These are phyloP conservation scores for Backusella australiensis DNA, from an alignment of 192 early-diverging fungal species.

Conservation along the genomic window DNA sequence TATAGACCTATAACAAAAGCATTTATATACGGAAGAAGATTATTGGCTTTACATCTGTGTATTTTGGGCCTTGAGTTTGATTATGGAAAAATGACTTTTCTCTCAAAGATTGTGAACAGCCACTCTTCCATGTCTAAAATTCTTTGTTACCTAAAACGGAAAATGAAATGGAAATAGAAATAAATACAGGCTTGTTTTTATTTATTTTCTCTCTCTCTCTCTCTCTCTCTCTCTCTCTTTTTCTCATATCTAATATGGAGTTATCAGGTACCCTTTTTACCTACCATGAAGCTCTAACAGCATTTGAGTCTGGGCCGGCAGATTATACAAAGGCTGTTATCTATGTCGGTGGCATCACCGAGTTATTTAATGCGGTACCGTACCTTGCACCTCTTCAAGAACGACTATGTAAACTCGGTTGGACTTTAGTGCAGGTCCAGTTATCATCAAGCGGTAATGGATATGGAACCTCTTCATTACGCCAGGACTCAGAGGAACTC, in stretches of 20 bases:
- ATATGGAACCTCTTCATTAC: conserved; percentile 37
- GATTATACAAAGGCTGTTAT: conserved; percentile 26
- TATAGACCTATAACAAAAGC: not conserved
- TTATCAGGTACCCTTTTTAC: conserved; percentile 36
- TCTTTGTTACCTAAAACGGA: not conserved
- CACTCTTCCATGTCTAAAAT: not conserved
- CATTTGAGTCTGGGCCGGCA: conserved; percentile 39
- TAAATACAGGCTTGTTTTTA: not conserved
- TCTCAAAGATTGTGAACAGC: no score
- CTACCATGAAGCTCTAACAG: conserved; percentile 39
- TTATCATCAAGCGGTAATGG: conserved; percentile 41
- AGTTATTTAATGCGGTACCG: conserved; percentile 42
- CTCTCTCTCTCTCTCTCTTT: not conserved
- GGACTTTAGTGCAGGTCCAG: conserved; percentile 42
- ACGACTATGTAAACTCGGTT: conserved; percentile 15
- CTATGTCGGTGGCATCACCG: conserved; percentile 39
- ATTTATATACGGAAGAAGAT: not conserved
- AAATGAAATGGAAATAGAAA: not conserved
- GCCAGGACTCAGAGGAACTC: conserved; percentile 38
- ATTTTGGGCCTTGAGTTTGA: not conserved
- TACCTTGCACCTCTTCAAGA: conserved; percentile 30
- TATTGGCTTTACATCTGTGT: not conserved
- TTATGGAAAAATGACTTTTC: no score
- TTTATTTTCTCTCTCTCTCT: not conserved
- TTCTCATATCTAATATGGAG: conserved; percentile 23